A percentile compares a stretch with the other conserved stretches of the same genome.
These are phyloP conservation scores for Cucurbita moschata DNA, from an alignment of 306 rosid species.

Conservation along the genomic window DNA sequence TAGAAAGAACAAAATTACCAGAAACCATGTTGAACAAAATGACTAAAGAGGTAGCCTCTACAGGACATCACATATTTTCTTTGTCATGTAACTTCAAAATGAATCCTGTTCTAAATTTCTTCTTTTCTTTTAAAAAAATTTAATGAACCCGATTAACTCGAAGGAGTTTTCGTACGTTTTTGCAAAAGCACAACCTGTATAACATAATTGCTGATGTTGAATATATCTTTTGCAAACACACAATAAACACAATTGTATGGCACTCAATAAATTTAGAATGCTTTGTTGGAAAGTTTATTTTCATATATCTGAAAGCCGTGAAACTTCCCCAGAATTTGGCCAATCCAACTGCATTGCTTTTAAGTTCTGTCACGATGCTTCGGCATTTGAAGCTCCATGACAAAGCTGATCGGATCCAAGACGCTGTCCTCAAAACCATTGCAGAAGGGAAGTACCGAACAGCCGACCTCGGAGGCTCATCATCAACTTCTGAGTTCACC, in stretches of 20 bases:
- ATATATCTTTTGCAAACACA: not conserved
- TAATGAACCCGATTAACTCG: not conserved
- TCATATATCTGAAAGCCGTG: not conserved
- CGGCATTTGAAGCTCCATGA: conserved; percentile 72
- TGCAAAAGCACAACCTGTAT: not conserved
- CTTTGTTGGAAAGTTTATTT: not conserved
- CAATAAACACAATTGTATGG: not conserved
- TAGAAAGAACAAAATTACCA: not conserved
- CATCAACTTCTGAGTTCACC: conserved; percentile 67
- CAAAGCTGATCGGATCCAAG: conserved; percentile 66
- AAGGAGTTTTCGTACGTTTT: not conserved
- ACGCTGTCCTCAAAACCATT: conserved; percentile 70
- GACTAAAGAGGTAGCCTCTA: not conserved
- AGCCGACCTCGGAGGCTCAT: conserved; percentile 84
- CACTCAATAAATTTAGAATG: too few species aligned
- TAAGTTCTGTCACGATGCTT: conserved; percentile 77
- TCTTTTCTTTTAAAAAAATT: not conserved
- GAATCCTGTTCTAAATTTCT: not conserved
- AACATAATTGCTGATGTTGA: not conserved
- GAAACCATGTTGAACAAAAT: not conserved
- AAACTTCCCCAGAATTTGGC: conserved; percentile 61
- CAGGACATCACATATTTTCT: not conserved
- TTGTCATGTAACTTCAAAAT: not conserved
- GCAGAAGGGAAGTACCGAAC: conserved; percentile 87
- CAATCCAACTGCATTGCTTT: conserved; percentile 86